Conservation (phyloP, 1,284 basidiomycete species). For the Moniliella sp. region DNA sequence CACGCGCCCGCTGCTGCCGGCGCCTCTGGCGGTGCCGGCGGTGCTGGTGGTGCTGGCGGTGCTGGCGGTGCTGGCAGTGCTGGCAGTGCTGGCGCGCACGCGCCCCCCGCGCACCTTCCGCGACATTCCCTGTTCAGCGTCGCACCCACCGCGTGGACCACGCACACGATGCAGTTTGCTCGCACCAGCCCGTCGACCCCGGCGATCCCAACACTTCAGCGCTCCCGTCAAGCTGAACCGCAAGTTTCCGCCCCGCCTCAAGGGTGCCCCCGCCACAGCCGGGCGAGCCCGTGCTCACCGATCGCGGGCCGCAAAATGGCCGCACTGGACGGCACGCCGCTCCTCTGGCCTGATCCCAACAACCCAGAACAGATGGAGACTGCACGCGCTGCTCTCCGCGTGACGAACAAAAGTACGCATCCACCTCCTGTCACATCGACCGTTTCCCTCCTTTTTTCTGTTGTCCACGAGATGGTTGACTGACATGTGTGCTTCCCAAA, state of each 20-base stretch:
- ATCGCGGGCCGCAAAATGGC: slow-evolving; percentile 18
- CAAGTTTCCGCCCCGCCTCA: slow-evolving; percentile 27
- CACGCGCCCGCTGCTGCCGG: no score
- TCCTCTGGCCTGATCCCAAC: slow-evolving; percentile 10
- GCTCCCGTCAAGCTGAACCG: slow-evolving; percentile 30
- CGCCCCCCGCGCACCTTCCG: slow-evolving; percentile 7
- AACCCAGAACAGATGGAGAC: background rate
- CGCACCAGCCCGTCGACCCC: slow-evolving; percentile 22
- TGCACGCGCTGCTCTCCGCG: background rate
- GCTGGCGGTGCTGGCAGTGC: background rate
- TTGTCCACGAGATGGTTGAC: no score
- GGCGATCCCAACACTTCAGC: slow-evolving; percentile 19
- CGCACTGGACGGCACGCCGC: slow-evolving; percentile 14
- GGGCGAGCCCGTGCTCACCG: slow-evolving; percentile 21
- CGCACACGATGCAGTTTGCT: slow-evolving; percentile 28
- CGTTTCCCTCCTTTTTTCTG: no score
- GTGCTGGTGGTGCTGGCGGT: background rate
- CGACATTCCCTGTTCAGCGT: slow-evolving; percentile 22
- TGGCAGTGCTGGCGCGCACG: background rate
- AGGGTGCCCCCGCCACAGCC: slow-evolving; percentile 17
- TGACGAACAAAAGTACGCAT: no score
- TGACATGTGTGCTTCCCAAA: no score
- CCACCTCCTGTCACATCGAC: no score
- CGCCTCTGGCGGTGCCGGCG: background rate
- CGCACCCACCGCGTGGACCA: slow-evolving; percentile 10